Evolutionary conservation across 75 land plant species (phyloP).

Genomic region (Cupressus sempervirens): DNA sequence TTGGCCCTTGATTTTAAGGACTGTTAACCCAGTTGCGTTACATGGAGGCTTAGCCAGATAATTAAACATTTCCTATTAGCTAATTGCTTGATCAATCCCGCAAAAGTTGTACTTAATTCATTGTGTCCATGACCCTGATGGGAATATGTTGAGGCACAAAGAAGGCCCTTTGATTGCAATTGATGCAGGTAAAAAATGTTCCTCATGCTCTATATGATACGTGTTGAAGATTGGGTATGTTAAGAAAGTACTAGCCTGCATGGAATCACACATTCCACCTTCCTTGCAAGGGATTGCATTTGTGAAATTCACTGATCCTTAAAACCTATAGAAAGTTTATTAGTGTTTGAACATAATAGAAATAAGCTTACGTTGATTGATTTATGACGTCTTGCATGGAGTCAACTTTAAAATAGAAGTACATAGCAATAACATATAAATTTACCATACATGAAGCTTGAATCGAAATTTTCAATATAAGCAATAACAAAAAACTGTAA

Average conservation of each 20-base stretch:
- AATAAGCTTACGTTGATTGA: neutral
- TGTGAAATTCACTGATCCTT: conserved; percentile 24
- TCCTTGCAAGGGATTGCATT: conserved; percentile 25
- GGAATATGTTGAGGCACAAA: conserved; percentile 39
- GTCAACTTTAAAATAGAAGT: neutral
- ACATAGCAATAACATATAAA: neutral
- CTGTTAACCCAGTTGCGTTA: conserved; percentile 27
- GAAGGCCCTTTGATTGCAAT: conserved; percentile 43
- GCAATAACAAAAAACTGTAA: neutral
- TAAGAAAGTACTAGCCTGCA: conserved; percentile 26
- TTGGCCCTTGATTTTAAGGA: conserved; percentile 26
- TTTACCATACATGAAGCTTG: neutral
- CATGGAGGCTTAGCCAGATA: conserved; percentile 32
- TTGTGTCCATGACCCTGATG: conserved; percentile 49
- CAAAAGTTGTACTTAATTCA: conserved; percentile 49
- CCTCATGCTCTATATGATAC: conserved; percentile 48
- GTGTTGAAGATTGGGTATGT: conserved; percentile 45
- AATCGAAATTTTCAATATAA: neutral
- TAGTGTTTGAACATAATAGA: neutral
- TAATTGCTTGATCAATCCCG: conserved; percentile 33
- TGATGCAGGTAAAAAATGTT: conserved; percentile 31
- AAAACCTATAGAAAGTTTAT: neutral
- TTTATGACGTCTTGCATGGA: neutral
- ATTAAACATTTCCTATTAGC: conserved; percentile 46
- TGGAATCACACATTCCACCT: conserved; percentile 21